Evolutionary conservation across 768 basidiomycete species (phyloP), one percentile per base, ranked within the genome.

Genomic region (Austroboletus eburneus): DNA sequence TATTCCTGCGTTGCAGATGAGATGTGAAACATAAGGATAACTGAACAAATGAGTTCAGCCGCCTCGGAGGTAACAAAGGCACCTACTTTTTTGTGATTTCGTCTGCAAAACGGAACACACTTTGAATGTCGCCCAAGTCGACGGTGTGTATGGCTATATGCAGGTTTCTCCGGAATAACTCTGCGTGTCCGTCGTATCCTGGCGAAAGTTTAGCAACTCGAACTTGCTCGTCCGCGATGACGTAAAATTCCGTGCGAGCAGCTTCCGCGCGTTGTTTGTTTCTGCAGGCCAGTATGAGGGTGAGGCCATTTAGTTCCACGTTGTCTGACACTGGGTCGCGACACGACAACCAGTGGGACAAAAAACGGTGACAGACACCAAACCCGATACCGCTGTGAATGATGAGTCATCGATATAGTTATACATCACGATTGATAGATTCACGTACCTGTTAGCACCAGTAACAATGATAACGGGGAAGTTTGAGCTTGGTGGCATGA

Each of bases 261-360:
- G 57, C 72, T 49, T 81, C 76, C 2, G 84, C 91, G 4, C 82
- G 76, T 50, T 77, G 72, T 32, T 65, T 69, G 52, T 72, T 87
- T 43, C 91, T 75, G 61, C 91, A 92, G 0, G 89, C 91, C 75
- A 93, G 73, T 51, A 93, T 79, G 21, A 93, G 69, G 0, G 85
- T 90, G 39, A 90, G 57, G 6, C 81, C 81, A 16, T 65, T 63
- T 12, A 56, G 45, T 33, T 50, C 61, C 50, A 47, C 46, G 47
- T 45, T 42, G 21, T 49, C 48, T 38, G 55, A 49, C n/a, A 40
- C 17, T 27, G 27, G 27, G 10, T 73, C 66, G 5, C 79, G 78
- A 46, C 59, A 59, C n/a, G 78, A 78, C 16, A 91, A 69, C 56
- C n/a, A n/a, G n/a, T 90, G 83, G 54, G 72, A 65, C 37, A 93